These are phyloP conservation scores for Tetragonia tetragonoides DNA, from an alignment of 148 eudicot species.

Conservation along the genomic window DNA sequence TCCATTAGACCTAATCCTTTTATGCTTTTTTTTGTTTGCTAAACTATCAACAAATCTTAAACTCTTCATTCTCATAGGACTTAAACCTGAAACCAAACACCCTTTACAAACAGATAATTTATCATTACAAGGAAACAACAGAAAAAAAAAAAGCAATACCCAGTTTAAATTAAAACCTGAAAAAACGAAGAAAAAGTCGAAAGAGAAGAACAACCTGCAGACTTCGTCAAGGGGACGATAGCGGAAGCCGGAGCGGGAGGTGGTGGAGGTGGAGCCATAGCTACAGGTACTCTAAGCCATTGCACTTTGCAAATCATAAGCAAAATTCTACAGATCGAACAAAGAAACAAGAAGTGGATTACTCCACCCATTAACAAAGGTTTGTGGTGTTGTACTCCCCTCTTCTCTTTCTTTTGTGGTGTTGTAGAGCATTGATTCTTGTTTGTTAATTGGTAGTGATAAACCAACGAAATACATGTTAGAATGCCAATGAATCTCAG, in stretches of 20 bases:
- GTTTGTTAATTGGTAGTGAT: too few relatives aligned
- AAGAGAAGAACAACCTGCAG: conserved; percentile 32
- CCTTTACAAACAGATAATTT: not conserved
- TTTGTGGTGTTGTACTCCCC: too few relatives aligned
- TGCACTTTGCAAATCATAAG: too few relatives aligned
- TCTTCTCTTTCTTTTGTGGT: too few relatives aligned
- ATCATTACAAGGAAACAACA: not conserved
- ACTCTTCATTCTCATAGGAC: not conserved
- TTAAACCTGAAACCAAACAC: not conserved
- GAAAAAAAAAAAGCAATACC: conserved; percentile 7
- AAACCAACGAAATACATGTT: too few relatives aligned
- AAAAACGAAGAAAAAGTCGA: not conserved
- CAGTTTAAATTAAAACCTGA: conserved; percentile 1
- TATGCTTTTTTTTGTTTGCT: too few relatives aligned
- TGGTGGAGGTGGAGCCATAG: conserved; percentile 27
- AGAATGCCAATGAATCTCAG: too few relatives aligned
- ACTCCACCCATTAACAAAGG: too few relatives aligned
- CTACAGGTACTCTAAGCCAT: too few relatives aligned
- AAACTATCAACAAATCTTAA: not conserved
- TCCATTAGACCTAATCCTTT: not conserved
- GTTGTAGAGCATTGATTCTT: too few relatives aligned
- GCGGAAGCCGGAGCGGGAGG: conserved; percentile 24
- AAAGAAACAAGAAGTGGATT: too few relatives aligned
- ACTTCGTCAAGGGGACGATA: conserved; percentile 14
- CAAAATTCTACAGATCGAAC: too few relatives aligned